A percentile compares a stretch with the other conserved stretches of the same genome.
These are phyloP conservation scores for Alternaria conjuncta DNA, from an alignment of 2,329 filamentous ascomycete genomes.

Conservation along the genomic window DNA sequence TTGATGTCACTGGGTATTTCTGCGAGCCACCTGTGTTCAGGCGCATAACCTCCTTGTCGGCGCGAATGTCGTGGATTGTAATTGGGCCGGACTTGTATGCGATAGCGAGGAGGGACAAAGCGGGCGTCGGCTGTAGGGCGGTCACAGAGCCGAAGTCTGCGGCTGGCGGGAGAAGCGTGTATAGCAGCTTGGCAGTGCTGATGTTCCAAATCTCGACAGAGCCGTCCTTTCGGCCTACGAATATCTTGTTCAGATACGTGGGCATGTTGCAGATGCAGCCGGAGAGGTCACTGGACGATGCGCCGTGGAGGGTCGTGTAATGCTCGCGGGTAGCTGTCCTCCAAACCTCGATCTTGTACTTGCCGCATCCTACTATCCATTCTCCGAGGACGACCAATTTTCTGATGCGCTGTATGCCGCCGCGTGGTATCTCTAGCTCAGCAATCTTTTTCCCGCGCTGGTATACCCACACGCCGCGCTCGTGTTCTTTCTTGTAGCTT, in stretches of 20 bases:
- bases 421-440: slow-evolving; percentile 72
- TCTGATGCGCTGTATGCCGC: slow-evolving; percentile 72
- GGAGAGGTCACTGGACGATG: slow-evolving; percentile 72
- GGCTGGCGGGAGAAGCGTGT: slow-evolving; percentile 81
- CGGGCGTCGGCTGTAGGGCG: slow-evolving; percentile 82
- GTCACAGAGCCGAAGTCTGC: slow-evolving; percentile 81
- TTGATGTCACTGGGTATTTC: slow-evolving; percentile 74
- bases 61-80: slow-evolving; percentile 80
- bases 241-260: slow-evolving; percentile 94
- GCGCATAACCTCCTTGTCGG: slow-evolving; percentile 74
- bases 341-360: slow-evolving; percentile 85
- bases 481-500: slow-evolving; percentile 58
- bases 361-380: slow-evolving; percentile 84
- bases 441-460: slow-evolving; percentile 86
- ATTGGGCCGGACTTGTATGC: slow-evolving; percentile 82
- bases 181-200: slow-evolving; percentile 87
- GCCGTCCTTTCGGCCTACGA: slow-evolving; percentile 85
- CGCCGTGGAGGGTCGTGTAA: slow-evolving; percentile 77
- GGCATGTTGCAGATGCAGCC: slow-evolving; percentile 86
- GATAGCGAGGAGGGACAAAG: slow-evolving; percentile 83
- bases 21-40: slow-evolving; percentile 69
- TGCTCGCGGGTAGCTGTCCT: slow-evolving; percentile 83
- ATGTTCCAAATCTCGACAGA: slow-evolving; percentile 98
- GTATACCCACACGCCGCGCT: slow-evolving; percentile 85
- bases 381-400: slow-evolving; percentile 84